Evolutionary conservation across 306 rosid species (phyloP), one percentile per base, ranked within the genome.

Genomic region (Sicyos edulis): DNA sequence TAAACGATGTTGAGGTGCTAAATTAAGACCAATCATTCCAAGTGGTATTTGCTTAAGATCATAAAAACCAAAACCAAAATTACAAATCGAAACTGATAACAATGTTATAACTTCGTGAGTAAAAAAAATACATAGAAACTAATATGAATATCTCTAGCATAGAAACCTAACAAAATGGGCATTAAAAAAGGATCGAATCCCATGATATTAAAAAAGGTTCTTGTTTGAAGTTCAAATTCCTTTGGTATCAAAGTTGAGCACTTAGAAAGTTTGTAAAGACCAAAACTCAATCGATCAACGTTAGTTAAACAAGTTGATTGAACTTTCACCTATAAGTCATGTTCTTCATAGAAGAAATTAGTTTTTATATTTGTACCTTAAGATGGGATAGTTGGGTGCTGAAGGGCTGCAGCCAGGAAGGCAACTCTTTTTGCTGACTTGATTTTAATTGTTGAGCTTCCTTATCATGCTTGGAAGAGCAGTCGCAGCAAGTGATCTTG

Each of bases 321-420:
- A n/a, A 65, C 71, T 19, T 42, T 19, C 6, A 44, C 8, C 17
- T 11, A 49, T 69, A 16, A 49, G 8, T 69, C 47, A 26, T 50
- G 58, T 69, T 69, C 58, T 69, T 26, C 14, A 51, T 49, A 2
- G 24, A 49, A 8, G 73, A 50, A 44, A 51, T 24, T 29, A 5
- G 32, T 50, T 49, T 42, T 4, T 51, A 5, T 51, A 51, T 50
- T 51, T 51, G 58, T 77, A 92, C 98, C 98, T 87, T 88, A 14
- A 80, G 96, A 76, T 74, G 80, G 54, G 75, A 42, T 79, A 54
- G 40, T 54, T 87, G 80, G 2, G 88, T 71, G 74, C 76, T 83
- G 63, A 85, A 90, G 72, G 92, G 84, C 78, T 83, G 99, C 77
- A 95, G 92, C 99, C 99, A 95, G 62, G 91, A 77, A 75, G 97